phyloP scores from a whole-genome alignment of 139 green algal genomes.

The Desmodesmus armatus region DNA sequence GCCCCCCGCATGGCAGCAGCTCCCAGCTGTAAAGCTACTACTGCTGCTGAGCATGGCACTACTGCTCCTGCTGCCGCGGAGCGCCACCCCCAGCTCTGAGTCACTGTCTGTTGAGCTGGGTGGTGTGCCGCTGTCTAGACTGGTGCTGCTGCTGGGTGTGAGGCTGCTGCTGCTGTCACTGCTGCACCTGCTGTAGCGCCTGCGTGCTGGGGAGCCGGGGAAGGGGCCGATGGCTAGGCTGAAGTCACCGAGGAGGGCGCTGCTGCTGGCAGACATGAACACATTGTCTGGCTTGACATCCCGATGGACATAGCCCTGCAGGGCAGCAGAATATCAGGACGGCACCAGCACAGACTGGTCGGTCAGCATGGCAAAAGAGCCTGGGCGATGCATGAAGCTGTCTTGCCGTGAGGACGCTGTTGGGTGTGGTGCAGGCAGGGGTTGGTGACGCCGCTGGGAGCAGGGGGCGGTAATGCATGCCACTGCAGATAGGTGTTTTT shows the following conservation, averaged over 20 bases:
- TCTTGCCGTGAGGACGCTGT: no score
- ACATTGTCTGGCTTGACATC: constrained; percentile 67
- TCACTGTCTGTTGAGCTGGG: not conserved
- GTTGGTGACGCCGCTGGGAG: no score
- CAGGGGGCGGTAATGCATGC: no score
- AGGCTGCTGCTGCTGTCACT: constrained; percentile 20
- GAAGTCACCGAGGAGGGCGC: constrained; percentile 60
- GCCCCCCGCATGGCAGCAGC: constrained; percentile 46
- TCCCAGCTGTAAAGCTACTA: no score
- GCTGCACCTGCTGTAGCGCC: not conserved
- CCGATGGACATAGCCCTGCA: constrained; percentile 47
- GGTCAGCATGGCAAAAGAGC: no score
- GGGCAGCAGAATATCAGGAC: not conserved
- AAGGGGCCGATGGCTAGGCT: constrained; percentile 46
- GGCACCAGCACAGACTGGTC: no score
- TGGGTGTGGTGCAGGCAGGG: no score
- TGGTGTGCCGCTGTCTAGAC: not conserved
- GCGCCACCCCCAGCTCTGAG: not conserved
- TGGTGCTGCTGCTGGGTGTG: not conserved
- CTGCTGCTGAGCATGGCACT: not conserved
- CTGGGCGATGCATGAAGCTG: no score
- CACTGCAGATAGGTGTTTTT: no score
- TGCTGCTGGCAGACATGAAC: constrained; percentile 44
- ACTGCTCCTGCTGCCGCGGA: constrained; percentile 7
- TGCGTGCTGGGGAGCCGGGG: not conserved